Evolutionary conservation across 257 asterid genomes (phyloP).

Genomic region (Primulina eburnea): DNA sequence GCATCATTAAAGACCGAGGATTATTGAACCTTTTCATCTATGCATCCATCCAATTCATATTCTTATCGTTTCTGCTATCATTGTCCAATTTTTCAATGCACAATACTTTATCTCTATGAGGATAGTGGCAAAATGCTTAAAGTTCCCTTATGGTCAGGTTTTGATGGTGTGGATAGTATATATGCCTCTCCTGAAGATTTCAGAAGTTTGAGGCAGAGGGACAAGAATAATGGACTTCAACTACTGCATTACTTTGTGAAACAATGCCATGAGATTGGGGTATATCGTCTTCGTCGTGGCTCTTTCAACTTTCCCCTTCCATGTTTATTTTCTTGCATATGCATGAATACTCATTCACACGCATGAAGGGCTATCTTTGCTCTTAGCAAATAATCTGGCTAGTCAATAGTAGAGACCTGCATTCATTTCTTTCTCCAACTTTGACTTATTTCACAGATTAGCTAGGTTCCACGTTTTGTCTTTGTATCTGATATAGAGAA

Average conservation of each 20-base stretch:
- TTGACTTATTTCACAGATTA: neutral
- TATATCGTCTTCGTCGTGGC: slow-evolving; percentile 21
- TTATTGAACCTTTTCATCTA: too few species aligned
- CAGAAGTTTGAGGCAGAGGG: slow-evolving; percentile 46
- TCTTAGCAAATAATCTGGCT: neutral
- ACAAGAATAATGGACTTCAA: slow-evolving; percentile 61
- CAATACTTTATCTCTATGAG: neutral
- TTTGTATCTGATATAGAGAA: neutral
- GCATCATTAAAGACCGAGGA: neutral
- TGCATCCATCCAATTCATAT: neutral
- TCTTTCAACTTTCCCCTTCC: neutral
- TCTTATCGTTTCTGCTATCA: neutral
- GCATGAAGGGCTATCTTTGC: slow-evolving; percentile 5
- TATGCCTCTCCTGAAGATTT: slow-evolving; percentile 79
- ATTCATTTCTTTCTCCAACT: neutral
- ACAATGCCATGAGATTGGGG: slow-evolving; percentile 81
- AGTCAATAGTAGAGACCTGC: neutral
- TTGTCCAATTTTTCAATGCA: too few species aligned
- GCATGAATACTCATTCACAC: neutral
- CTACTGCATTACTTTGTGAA: slow-evolving; percentile 84
- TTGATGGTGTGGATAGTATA: slow-evolving; percentile 71
- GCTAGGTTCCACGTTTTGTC: neutral
- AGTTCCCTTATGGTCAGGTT: slow-evolving; percentile 41
- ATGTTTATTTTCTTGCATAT: slow-evolving; percentile 6
- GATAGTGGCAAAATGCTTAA: neutral